Evolutionary conservation across 768 basidiomycete species (phyloP), one percentile per base, ranked within the genome.

Genomic region (Rhizopogon vinicolor): DNA sequence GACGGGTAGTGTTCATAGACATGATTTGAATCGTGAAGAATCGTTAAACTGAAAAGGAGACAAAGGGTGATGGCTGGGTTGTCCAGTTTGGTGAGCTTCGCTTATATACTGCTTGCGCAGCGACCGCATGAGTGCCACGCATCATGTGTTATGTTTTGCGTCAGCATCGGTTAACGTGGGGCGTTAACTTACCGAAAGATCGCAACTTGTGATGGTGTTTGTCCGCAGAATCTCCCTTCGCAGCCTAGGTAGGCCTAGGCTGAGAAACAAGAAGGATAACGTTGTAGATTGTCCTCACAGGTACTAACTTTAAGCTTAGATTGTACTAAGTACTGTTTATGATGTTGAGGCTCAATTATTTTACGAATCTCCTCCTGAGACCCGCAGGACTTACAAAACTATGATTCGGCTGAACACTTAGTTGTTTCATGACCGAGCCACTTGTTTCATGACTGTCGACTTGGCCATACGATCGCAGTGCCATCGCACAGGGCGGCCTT

Each of bases 51-150:
- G 56, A 56, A 9, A 3, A 28, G 31, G 14, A 13, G 22, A 19
- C 28, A 44, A 53, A 33, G 16, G 18, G 13, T 19, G 49, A 14
- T n/a, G 42, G 13, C 28, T 41, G 33, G 40, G 7, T 1, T 16
- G 22, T 40, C 33, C 10, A 8, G 41, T 37, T 42, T 5, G 14
- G 37, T 13, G 14, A 16, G 19, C 25, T 41, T 29, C 29, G 19
- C 51, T 29, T 62, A 62, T 66, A 63, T 63, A 66, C 37, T 39
- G 41, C 44, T 33, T 41, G 41, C 55, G 33, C 58, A 59, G 58
- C 55, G n/a, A 40, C 46, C 12, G 41, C 16, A 28, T 6, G 22
- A 19, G 4, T 41, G 58, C 56, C 51, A 45, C 52, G 46, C 42
- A 54, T 31, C 12, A 18, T 52, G 25, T 25, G 25, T 25, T 25